Percentiles rank a stretch among this genome's conserved stretches.
phyloP scores from a whole-genome alignment of 2,329 filamentous ascomycete genomes.

The Ascochyta koolunga region DNA sequence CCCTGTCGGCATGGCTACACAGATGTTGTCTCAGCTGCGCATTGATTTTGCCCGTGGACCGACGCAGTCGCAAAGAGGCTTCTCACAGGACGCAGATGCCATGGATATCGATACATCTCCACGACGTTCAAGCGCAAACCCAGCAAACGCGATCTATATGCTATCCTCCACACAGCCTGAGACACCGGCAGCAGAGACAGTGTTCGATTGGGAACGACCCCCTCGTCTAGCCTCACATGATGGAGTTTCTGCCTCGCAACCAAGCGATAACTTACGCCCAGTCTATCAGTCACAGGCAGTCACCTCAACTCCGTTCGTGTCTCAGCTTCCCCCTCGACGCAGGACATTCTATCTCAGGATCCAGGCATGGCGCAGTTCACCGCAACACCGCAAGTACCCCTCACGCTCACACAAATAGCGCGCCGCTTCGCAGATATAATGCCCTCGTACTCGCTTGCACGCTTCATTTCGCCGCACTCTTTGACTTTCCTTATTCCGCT shows the following conservation, averaged over 20 bases:
- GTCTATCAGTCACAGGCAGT: slow-evolving; percentile 18
- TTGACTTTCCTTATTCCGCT: slow-evolving; percentile 77
- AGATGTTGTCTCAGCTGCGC: slow-evolving; percentile 88
- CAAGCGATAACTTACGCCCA: slow-evolving; percentile 44
- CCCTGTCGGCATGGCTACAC: slow-evolving; percentile 83
- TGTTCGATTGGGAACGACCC: slow-evolving; percentile 89
- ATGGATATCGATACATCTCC: slow-evolving; percentile 72
- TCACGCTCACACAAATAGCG: slow-evolving; percentile 87
- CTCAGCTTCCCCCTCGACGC: slow-evolving; percentile 45
- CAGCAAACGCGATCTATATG: slow-evolving; percentile 48
- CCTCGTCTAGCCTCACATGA: slow-evolving; percentile 52
- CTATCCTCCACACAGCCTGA: slow-evolving; percentile 88
- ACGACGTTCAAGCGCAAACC: slow-evolving; percentile 37
- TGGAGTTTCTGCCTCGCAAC: slow-evolving; percentile 45
- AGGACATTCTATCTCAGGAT: slow-evolving; percentile 77
- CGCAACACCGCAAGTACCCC: slow-evolving; percentile 74
- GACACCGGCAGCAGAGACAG: slow-evolving; percentile 71
- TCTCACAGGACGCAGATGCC: slow-evolving; percentile 54
- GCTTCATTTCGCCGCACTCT: slow-evolving; percentile 87
- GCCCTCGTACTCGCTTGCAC: slow-evolving; percentile 82
- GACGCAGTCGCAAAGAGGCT: slow-evolving; percentile 55
- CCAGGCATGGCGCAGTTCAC: slow-evolving; percentile 86
- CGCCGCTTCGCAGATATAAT: slow-evolving; percentile 90
- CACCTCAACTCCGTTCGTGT: slow-evolving; percentile 30
- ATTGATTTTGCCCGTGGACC: slow-evolving; percentile 83